These are phyloP conservation scores for Gyrodon lividus DNA, from an alignment of 768 basidiomycete genomes.

Conservation along the genomic window DNA sequence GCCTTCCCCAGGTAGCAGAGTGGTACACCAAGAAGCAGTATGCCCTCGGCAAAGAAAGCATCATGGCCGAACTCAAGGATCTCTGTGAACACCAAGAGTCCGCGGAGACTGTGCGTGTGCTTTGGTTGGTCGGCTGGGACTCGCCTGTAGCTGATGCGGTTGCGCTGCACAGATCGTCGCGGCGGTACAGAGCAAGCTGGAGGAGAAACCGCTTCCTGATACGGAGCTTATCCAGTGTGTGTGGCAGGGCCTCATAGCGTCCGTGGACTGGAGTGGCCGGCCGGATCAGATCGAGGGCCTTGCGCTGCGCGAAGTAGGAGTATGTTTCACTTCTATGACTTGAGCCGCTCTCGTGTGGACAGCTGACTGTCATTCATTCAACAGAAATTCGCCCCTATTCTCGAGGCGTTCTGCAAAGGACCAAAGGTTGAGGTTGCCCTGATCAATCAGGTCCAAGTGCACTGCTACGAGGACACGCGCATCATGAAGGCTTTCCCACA, in stretches of 20 bases:
- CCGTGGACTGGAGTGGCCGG: slow-evolving; percentile 85
- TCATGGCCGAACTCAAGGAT: slow-evolving; percentile 67
- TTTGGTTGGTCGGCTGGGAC: not conserved
- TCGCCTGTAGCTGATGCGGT: slow-evolving; percentile 9
- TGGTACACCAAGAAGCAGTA: slow-evolving; percentile 94
- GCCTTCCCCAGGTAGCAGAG: slow-evolving; percentile 77
- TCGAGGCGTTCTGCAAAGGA: slow-evolving; percentile 87
- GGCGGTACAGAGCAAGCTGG: slow-evolving; percentile 68
- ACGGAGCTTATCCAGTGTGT: slow-evolving; percentile 83
- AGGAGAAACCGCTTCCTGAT: slow-evolving; percentile 82
- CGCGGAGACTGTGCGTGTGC: slow-evolving; percentile 57
- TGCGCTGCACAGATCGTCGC: slow-evolving; percentile 60
- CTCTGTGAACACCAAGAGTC: slow-evolving; percentile 70
- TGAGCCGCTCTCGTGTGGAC: not conserved
- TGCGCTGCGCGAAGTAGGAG: slow-evolving; percentile 85
- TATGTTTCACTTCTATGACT: slow-evolving; percentile 37
- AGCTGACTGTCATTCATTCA: not conserved
- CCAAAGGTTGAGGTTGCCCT: slow-evolving; percentile 91
- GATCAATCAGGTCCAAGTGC: slow-evolving; percentile 92
- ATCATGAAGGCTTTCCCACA: slow-evolving; percentile 94
- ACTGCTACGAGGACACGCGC: slow-evolving; percentile 95
- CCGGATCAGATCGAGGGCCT: slow-evolving; percentile 91
- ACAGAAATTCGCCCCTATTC: slow-evolving; percentile 79
- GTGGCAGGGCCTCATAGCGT: slow-evolving; percentile 89
- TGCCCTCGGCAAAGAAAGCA: slow-evolving; percentile 74